Evolutionary conservation across 2,329 filamentous ascomycete species (phyloP), one percentile per base, ranked within the genome.

Genomic region (Helotiales sp.): DNA sequence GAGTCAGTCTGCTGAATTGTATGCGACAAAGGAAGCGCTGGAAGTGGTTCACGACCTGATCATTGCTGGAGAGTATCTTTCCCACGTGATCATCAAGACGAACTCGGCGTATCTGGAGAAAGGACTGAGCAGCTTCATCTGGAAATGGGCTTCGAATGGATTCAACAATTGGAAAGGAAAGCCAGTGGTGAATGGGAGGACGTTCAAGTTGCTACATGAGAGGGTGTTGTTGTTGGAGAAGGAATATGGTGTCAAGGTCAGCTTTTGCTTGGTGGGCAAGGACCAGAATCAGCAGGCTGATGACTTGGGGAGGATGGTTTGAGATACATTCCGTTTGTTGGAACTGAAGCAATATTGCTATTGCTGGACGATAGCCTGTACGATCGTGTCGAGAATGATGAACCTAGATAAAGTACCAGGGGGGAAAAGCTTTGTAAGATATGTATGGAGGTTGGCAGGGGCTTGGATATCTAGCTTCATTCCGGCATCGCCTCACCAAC

Each of bases 51-150:
- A 64, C 24, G 36, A 51, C 27, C 19, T 62, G 29, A 58, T 64
- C 15, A 42, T 64, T 19, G 33, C 44, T 2, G 55, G 57, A 8
- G 36, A 61, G 10, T 22, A 59, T 19, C 17, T 58, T 2, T 55
- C 58, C 2, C 61, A 63, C 31, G 58, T 63, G 40, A 44, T 63
- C 7, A 51, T 63, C 24, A 63, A 63, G 52, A 61, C 59, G 19
- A 58, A 44, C 33, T 58, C 53, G 6, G 38, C 42, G 24, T 58
- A 60, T 46, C 19, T 62, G 19, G 50, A 54, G 2, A 30, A 40
- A 8, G 57, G 53, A 15, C 25, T 64, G 50, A 55, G 50, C n/a
- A 25, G 50, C 0, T 36, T 38, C 22, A 53, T 64, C 13, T 62
- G 57, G 57, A 64, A 60, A n/a, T 64, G 59, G 62, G 31, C 25